phyloP scores from a whole-genome alignment of 176 grass and related monocot genomes.

The Metroxylon sagu region DNA sequence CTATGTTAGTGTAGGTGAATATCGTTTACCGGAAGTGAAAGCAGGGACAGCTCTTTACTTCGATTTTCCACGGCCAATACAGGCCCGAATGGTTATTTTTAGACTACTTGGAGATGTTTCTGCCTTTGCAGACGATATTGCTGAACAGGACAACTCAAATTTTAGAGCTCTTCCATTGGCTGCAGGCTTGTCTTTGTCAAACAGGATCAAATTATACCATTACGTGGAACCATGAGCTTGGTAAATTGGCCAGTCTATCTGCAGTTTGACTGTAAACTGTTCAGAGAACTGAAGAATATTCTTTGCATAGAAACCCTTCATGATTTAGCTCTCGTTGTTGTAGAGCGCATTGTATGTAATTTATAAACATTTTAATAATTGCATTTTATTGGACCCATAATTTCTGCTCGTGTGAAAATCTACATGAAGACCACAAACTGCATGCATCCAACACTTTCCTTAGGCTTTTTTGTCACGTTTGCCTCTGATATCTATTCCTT shows the following conservation, averaged over 20 bases:
- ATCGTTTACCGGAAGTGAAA: constrained; percentile 74
- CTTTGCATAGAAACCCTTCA: too few species aligned
- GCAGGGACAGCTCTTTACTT: constrained; percentile 68
- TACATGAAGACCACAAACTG: too few species aligned
- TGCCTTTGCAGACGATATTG: constrained; percentile 73
- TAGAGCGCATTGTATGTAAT: too few species aligned
- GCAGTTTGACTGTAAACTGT: constrained; percentile 34
- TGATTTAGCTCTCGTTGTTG: too few species aligned
- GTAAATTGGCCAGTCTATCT: constrained; percentile 62
- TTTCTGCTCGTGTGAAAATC: too few species aligned
- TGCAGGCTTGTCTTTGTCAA: constrained; percentile 70
- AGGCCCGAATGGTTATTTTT: constrained; percentile 59
- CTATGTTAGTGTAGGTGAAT: constrained; percentile 53
- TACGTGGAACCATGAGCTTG: constrained; percentile 90
- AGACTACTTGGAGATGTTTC: constrained; percentile 80
- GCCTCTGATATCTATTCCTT: too few species aligned
- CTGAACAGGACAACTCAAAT: constrained; percentile 58
- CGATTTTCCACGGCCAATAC: constrained; percentile 63
- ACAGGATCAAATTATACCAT: constrained; percentile 86
- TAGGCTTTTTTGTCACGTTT: too few species aligned
- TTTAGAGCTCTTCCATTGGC: constrained; percentile 74
- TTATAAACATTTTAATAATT: too few species aligned
- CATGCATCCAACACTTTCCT: too few species aligned
- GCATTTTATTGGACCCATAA: too few species aligned
- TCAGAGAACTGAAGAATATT: too few species aligned